Base-by-base conservation (phyloP, 495 filamentous ascomycete species). In the Aspergillus steynii region DNA sequence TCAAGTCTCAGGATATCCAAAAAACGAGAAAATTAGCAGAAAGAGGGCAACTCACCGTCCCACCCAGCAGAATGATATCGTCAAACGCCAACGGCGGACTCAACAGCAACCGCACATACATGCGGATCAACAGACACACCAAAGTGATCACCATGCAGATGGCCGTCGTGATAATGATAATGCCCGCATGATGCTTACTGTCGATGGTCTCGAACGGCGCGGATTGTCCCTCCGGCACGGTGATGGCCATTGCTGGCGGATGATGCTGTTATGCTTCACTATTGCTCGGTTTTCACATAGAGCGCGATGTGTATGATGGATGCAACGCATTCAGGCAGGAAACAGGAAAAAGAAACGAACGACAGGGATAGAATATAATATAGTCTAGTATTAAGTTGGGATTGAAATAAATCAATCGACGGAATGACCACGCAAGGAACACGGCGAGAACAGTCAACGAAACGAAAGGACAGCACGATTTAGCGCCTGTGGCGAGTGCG, bases 101-200 rank as follows among this genome's bases (percentile, higher is more conserved):
- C 34, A 72, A 62, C 50, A 67, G 26, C 0, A 69, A 50, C 7
- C 69, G 67, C 54, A 72, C 64, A 57, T 68, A 77, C 2, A 71
- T 37, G 20, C 74, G 67, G 50, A 77, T 74, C 9, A 69, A 32
- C 48, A 75, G 54, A 51, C 63, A 68, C 7, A 74, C 65, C 10
- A 81, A 29, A 15, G 75, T 61, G 29, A 80, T 77, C 28, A 74
- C 69, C 29, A 82, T 64, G 14, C 74, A 68, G 2, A 80, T 69
- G 7, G 76, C 73, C 26, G 75, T 71, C 7, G 63, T 68, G 31
- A 82, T 80, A 42, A 80, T 72, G 20, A 77, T 62, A 37, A 73
- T 65, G 10, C 69, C 74, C 34, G 63, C 60, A 62, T 75, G 72
- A 54, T 77, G 65, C 25, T 59, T 56, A 27, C 58, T 56, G 32